Conservation (phyloP, 257 asterid genomes). For the Linaria vulgaris region DNA sequence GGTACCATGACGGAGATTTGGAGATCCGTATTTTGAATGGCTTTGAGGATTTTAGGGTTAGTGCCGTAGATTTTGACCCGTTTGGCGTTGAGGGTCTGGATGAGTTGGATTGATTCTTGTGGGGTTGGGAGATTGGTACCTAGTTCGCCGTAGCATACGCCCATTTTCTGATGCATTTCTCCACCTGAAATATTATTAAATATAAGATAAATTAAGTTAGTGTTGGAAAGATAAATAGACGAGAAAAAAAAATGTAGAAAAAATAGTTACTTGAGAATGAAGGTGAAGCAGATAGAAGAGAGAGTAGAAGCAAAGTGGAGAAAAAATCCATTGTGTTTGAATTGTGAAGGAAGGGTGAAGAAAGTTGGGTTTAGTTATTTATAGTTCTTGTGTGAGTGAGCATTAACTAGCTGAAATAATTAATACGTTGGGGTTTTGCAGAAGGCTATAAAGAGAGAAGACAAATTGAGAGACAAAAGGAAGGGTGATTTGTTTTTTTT, state of each 20-base stretch:
- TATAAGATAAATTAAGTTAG: background rate
- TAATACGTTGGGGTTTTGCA: too few relatives aligned
- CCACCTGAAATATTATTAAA: conserved; percentile 43
- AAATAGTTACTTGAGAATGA: conserved; percentile 35
- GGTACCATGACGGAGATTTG: conserved; percentile 91
- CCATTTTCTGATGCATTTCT: conserved; percentile 48
- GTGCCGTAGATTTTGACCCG: conserved; percentile 79
- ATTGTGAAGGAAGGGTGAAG: background rate
- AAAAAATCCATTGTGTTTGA: conserved; percentile 25
- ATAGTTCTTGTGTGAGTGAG: background rate
- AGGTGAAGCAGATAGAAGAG: conserved; percentile 24
- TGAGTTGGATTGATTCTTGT: conserved; percentile 47
- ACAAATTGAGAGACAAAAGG: too few relatives aligned
- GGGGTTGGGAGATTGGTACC: conserved; percentile 80
- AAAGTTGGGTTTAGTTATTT: background rate
- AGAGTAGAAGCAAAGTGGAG: conserved; percentile 27
- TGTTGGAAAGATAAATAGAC: background rate
- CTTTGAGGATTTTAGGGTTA: conserved; percentile 57
- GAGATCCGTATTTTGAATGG: conserved; percentile 57
- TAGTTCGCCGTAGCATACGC: conserved; percentile 91
- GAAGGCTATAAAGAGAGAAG: too few relatives aligned
- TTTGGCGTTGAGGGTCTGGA: conserved; percentile 57
- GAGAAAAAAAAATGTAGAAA: background rate
- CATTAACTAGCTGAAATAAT: conserved; percentile 11
- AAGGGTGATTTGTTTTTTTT: too few relatives aligned